Evolutionary conservation across 352 stramenopile genomes (phyloP).

Genomic region (Pythium monospermum): DNA sequence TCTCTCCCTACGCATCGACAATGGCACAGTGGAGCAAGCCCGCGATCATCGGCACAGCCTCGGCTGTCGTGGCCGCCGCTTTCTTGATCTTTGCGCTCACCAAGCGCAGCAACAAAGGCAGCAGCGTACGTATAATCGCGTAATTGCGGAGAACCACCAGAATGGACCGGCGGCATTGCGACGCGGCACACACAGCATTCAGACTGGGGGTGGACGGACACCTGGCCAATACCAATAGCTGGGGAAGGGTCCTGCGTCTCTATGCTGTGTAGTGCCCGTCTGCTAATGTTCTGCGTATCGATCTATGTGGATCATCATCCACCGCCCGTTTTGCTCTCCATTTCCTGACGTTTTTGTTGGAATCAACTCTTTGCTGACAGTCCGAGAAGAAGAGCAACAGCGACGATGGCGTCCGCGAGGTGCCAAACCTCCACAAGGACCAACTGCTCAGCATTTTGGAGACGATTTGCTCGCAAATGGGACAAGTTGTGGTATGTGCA

Average conservation of each 20-base stretch:
- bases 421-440: conserved; percentile 85
- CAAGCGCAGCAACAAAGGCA: conserved; percentile 30
- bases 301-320: too few relatives aligned
- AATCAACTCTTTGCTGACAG: conserved; percentile 15
- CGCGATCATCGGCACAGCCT: conserved; percentile 68
- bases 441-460: conserved; percentile 84
- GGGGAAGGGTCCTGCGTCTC: too few relatives aligned
- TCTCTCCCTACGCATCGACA: conserved; percentile 1
- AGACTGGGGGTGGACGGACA: background rate
- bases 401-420: conserved; percentile 58
- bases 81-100: conserved; percentile 52
- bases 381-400: conserved; percentile 51
- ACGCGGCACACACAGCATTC: background rate
- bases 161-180: background rate
- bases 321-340: background rate
- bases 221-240: too few relatives aligned
- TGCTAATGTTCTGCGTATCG: too few relatives aligned
- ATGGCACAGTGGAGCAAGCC: conserved; percentile 84
- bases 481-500: conserved; percentile 83
- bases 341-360: conserved; percentile 1
- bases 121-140: conserved; percentile 23
- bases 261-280: too few relatives aligned
- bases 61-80: conserved; percentile 47
- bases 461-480: conserved; percentile 87
- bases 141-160: background rate